Percentiles rank a stretch among this genome's conserved stretches.
phyloP scores from a whole-genome alignment of 2,329 filamentous ascomycete genomes.

The Colletotrichum scovillei region DNA sequence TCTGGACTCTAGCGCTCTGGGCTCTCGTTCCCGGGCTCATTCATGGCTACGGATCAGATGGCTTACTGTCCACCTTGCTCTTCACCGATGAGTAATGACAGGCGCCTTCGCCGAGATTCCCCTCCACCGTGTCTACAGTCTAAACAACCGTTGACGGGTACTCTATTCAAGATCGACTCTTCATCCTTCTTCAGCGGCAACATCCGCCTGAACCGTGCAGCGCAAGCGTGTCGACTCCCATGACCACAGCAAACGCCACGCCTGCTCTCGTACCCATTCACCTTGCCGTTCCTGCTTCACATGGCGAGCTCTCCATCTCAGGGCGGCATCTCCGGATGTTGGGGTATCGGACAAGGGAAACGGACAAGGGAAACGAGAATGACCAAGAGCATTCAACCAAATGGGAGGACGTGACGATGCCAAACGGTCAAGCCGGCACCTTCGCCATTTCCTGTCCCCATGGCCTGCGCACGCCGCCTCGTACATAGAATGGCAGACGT shows the following conservation, averaged over 20 bases:
- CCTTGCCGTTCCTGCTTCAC: not conserved
- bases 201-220: slow-evolving; percentile 7
- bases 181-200: not conserved
- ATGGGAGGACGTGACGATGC: not conserved
- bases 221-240: not conserved
- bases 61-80: no score
- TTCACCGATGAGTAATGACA: not conserved
- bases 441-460: not conserved
- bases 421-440: not conserved
- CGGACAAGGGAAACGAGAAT: no score
- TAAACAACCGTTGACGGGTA: no score
- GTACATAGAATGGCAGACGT: not conserved
- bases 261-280: not conserved
- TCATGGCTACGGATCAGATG: not conserved
- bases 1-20: not conserved
- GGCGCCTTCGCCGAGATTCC: not conserved
- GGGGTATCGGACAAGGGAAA: not conserved
- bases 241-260: not conserved
- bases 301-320: not conserved
- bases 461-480: not conserved
- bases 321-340: not conserved
- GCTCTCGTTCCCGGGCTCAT: not conserved
- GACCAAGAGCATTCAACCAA: not conserved
- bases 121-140: not conserved
- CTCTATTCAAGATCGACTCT: not conserved